phyloP scores from a whole-genome alignment of 1,284 basidiomycete species.

The Pholiota adiposa region DNA sequence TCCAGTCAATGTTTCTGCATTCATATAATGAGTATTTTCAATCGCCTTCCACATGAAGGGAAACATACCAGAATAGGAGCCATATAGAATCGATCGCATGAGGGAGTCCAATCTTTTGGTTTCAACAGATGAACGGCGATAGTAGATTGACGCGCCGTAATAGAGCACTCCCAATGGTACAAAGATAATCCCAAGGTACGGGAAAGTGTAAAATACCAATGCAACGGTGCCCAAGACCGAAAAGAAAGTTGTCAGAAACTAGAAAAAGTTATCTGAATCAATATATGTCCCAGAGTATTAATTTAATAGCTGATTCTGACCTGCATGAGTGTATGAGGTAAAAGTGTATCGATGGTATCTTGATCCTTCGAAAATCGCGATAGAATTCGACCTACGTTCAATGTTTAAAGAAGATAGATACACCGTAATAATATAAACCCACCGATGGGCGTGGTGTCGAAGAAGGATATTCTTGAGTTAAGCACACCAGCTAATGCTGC shows the following conservation, averaged over 20 bases:
- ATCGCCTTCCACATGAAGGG: neutral
- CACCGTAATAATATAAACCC: conserved; percentile 8
- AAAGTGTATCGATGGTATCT: conserved; percentile 56
- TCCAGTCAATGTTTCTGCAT: conserved; percentile 48
- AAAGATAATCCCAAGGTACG: conserved; percentile 64
- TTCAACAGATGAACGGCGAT: conserved; percentile 63
- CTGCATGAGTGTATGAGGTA: conserved; percentile 47
- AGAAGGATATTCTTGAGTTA: conserved; percentile 75
- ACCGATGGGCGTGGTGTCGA: conserved; percentile 85
- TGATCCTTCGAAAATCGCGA: conserved; percentile 69
- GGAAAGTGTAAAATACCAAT: conserved; percentile 68
- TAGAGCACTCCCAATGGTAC: conserved; percentile 55
- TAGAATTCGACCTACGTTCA: conserved; percentile 53
- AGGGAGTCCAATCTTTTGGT: conserved; percentile 74
- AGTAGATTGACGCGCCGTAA: conserved; percentile 52
- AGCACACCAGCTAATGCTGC: conserved; percentile 60
- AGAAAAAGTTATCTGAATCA: neutral
- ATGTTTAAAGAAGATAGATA: neutral
- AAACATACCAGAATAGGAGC: conserved; percentile 44
- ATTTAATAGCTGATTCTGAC: conserved; percentile 25
- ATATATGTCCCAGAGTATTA: neutral
- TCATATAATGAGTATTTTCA: neutral
- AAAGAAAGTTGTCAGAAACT: conserved; percentile 53
- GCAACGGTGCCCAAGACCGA: conserved; percentile 58
- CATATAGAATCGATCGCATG: conserved; percentile 67